Evolutionary conservation across 164 flowering plant species (phyloP).

Genomic region (Hamamelis virginiana): DNA sequence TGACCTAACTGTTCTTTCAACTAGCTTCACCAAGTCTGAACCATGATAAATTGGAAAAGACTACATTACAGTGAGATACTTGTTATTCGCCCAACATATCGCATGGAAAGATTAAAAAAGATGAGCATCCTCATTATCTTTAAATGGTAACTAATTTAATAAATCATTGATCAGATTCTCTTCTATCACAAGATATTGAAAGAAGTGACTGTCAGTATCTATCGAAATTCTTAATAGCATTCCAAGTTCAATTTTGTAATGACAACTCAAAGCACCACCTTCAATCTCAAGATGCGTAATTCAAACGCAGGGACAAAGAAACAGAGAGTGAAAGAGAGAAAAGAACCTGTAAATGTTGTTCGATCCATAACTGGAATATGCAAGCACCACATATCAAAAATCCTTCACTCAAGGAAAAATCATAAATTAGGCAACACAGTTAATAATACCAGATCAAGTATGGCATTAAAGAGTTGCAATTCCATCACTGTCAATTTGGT

Average conservation of each 20-base stretch:
- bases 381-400: constrained; percentile 65
- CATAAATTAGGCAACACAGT: neutral
- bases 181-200: neutral
- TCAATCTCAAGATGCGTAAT: neutral
- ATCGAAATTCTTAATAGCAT: too few species aligned
- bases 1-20: constrained; percentile 50
- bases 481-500: neutral
- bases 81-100: neutral
- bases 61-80: neutral
- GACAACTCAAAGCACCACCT: neutral
- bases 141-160: neutral
- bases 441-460: neutral
- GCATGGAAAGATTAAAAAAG: too few species aligned
- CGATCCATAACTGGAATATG: constrained; percentile 59
- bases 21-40: constrained; percentile 55
- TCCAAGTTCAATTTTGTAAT: too few species aligned
- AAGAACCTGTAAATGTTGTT: constrained; percentile 53
- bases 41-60: constrained; percentile 5
- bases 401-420: constrained; percentile 30
- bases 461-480: neutral
- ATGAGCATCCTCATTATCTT: neutral
- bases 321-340: neutral
- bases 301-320: neutral
- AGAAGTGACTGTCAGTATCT: neutral
- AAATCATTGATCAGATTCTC: neutral